Conservation (phyloP, 2,329 filamentous ascomycete species). For the Penicillium fuscoglaucum region DNA sequence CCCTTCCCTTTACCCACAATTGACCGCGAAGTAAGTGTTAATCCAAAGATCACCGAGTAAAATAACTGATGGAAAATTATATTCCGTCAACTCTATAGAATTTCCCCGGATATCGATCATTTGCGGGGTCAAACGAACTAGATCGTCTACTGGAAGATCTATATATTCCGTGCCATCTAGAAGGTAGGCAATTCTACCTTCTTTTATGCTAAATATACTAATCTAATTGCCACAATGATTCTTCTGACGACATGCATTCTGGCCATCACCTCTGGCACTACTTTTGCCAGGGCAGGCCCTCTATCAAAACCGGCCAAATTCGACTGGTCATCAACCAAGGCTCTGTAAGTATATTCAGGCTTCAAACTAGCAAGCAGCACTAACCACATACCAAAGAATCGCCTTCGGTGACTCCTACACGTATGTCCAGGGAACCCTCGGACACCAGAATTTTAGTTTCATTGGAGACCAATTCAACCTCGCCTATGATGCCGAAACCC, state of each 20-base stretch:
- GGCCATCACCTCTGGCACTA: neutral
- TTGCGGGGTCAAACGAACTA: constrained; percentile 16
- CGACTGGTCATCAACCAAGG: constrained; percentile 20
- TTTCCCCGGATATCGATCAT: constrained; percentile 13
- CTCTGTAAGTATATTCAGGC: constrained; percentile 6
- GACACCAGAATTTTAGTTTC: constrained; percentile 54
- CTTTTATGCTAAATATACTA: neutral
- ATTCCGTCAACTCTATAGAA: constrained; percentile 4
- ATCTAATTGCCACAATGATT: neutral
- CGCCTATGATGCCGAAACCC: constrained; percentile 45
- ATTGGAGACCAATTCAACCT: constrained; percentile 55
- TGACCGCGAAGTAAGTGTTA: neutral
- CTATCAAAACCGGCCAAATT: constrained; percentile 13
- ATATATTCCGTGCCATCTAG: neutral
- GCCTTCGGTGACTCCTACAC: constrained; percentile 41
- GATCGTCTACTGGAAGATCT: neutral
- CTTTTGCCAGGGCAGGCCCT: constrained; percentile 6
- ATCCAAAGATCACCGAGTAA: neutral
- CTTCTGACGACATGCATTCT: neutral
- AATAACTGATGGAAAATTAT: constrained; percentile 15
- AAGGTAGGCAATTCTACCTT: neutral
- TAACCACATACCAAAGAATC: constrained; percentile 17
- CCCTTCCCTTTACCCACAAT: too few relatives aligned
- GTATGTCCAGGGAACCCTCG: constrained; percentile 56
- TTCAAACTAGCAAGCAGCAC: neutral